phyloP scores from a whole-genome alignment of 768 basidiomycete genomes.

The Mycena chlorophos region DNA sequence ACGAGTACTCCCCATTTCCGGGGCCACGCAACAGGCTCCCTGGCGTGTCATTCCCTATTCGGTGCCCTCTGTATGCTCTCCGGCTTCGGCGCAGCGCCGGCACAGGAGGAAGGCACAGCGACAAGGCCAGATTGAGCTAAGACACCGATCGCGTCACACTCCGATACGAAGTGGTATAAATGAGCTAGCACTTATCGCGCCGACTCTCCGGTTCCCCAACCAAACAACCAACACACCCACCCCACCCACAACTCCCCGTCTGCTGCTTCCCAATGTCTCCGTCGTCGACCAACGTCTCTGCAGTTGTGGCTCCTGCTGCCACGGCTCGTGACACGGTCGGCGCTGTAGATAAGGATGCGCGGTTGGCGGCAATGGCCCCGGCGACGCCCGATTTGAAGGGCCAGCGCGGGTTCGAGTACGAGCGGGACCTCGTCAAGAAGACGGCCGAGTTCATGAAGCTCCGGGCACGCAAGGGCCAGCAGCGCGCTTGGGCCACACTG shows the following conservation, averaged over 20 bases:
- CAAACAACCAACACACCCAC: conserved; percentile 11
- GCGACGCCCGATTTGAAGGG: conserved; percentile 37
- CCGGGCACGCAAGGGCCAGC: conserved; percentile 36
- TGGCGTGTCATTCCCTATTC: not conserved
- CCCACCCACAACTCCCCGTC: conserved; percentile 12
- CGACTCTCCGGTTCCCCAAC: conserved; percentile 1
- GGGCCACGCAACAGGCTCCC: not conserved
- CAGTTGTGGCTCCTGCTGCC: conserved; percentile 1
- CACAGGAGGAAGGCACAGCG: not conserved
- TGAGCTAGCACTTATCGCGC: not conserved
- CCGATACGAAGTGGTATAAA: not conserved
- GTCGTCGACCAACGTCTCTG: not conserved
- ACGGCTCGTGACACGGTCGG: conserved; percentile 13
- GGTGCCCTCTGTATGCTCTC: not conserved
- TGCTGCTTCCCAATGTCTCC: conserved; percentile 16
- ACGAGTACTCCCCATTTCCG: not conserved
- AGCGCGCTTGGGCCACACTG: conserved; percentile 17
- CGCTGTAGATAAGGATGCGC: conserved; percentile 20
- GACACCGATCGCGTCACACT: not conserved
- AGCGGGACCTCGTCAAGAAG: conserved; percentile 48
- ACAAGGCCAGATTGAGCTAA: not conserved
- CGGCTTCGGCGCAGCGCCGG: not conserved
- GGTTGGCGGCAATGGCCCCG: conserved; percentile 14
- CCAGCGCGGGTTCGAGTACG: conserved; percentile 49
- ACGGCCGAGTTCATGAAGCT: conserved; percentile 40